These are phyloP conservation scores for Zymoseptoria passerinii DNA, from an alignment of 2,329 filamentous ascomycete genomes.

Conservation along the genomic window DNA sequence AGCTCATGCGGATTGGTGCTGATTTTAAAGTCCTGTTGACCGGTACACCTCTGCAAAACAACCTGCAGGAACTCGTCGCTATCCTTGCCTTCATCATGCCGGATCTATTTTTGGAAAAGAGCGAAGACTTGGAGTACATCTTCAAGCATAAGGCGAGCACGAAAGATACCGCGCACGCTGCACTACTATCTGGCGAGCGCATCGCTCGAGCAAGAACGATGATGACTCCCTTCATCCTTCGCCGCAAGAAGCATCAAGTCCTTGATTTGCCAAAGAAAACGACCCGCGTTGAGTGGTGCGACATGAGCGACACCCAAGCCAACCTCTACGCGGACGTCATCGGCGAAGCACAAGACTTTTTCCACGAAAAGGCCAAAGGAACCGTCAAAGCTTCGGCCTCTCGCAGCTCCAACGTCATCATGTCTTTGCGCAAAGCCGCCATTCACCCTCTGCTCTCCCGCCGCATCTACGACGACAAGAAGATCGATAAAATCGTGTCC, in stretches of 20 bases:
- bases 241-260: constrained; percentile 85
- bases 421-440: constrained; percentile 84
- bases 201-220: constrained; percentile 83
- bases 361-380: constrained; percentile 50
- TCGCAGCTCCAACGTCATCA: constrained; percentile 46
- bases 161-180: constrained; percentile 65
- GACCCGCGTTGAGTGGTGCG: constrained; percentile 69
- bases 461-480: constrained; percentile 66
- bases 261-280: constrained; percentile 73
- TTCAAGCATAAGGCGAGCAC: constrained; percentile 90
- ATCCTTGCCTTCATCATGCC: constrained; percentile 94
- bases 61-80: constrained; percentile 82
- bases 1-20: constrained; percentile 67
- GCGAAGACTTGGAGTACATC: constrained; percentile 72
- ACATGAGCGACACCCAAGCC: constrained; percentile 64
- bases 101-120: constrained; percentile 64
- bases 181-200: constrained; percentile 76
- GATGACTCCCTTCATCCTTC: constrained; percentile 88
- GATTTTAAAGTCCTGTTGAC: constrained; percentile 80
- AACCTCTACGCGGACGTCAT: constrained; percentile 66
- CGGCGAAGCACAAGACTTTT: constrained; percentile 51
- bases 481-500: constrained; percentile 60
- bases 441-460: constrained; percentile 87
- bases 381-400: constrained; percentile 44
- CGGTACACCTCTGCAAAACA: constrained; percentile 90